phyloP scores from a whole-genome alignment of 169 alveolate genomes.

The Ichthyophthirius multifiliis region DNA sequence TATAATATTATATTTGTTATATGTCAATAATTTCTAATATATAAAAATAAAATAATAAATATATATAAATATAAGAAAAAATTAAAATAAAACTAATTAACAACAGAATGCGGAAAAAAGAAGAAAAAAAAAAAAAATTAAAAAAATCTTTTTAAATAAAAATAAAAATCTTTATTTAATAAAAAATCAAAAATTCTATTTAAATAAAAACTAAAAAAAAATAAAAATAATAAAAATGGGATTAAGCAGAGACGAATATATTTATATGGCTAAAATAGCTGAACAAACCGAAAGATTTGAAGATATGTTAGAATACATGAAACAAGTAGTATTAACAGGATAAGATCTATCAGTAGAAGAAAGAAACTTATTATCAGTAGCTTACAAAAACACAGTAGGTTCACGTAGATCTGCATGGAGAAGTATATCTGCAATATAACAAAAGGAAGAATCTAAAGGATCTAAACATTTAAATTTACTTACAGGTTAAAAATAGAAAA shows the following conservation, averaged over 20 bases:
- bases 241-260: slow-evolving; percentile 61
- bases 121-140: not conserved
- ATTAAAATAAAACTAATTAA: too few species aligned
- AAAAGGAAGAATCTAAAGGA: slow-evolving; percentile 93
- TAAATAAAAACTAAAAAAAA: slow-evolving; percentile 7
- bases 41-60: too few species aligned
- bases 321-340: slow-evolving; percentile 69
- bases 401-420: slow-evolving; percentile 99
- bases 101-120: too few species aligned
- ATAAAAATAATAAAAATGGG: slow-evolving; percentile 14
- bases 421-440: slow-evolving; percentile 94
- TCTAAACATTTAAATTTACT: slow-evolving; percentile 21
- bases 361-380: slow-evolving; percentile 95
- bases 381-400: slow-evolving; percentile 98
- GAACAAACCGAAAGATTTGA: slow-evolving; percentile 99
- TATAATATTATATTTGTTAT: too few species aligned
- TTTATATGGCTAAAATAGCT: slow-evolving; percentile 95
- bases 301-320: slow-evolving; percentile 91
- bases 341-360: slow-evolving; percentile 92
- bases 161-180: slow-evolving; percentile 3
- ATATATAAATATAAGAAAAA: too few species aligned
- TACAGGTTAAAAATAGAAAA: slow-evolving; percentile 91
- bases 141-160: slow-evolving; percentile 6
- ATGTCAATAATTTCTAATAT: too few species aligned
- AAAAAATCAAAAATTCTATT: too few species aligned